phyloP scores from a whole-genome alignment of 202 grass and related monocot genomes.

The Alloteropsis angusta region DNA sequence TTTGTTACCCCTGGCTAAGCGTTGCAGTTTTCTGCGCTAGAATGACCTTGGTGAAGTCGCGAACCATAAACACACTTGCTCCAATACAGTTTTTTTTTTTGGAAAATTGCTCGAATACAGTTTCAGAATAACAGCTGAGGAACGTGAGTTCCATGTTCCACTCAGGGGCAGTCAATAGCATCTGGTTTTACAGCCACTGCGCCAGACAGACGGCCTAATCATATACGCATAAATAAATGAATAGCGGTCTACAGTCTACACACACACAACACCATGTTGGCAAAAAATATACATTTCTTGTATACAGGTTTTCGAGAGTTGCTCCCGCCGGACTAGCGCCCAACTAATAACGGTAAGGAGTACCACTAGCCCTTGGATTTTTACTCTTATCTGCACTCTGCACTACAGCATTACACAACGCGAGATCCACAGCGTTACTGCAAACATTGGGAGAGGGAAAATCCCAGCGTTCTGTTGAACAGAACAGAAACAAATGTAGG shows the following conservation, averaged over 20 bases:
- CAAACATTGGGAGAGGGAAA: constrained; percentile 43
- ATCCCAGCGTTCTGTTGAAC: constrained; percentile 26
- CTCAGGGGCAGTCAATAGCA: background rate
- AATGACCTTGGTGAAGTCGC: too few species aligned
- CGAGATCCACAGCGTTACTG: constrained; percentile 18
- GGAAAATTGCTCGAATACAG: too few species aligned
- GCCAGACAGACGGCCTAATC: background rate
- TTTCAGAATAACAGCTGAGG: background rate
- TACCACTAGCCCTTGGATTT: constrained; percentile 25
- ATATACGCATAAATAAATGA: constrained; percentile 52
- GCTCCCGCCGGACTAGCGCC: constrained; percentile 29
- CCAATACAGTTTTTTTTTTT: too few species aligned
- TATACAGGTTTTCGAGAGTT: constrained; percentile 37
- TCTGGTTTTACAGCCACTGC: background rate
- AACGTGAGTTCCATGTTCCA: background rate
- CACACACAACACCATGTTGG: constrained; percentile 26
- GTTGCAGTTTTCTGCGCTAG: too few species aligned
- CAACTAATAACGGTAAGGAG: background rate
- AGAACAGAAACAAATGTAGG: background rate
- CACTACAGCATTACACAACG: constrained; percentile 33
- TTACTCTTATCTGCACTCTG: constrained; percentile 34
- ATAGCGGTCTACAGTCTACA: constrained; percentile 27
- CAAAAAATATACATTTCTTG: constrained; percentile 49
- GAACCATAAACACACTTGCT: too few species aligned
- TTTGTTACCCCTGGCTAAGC: too few species aligned